Evolutionary conservation across 306 rosid species (phyloP).

Genomic region (Fagus sylvatica): DNA sequence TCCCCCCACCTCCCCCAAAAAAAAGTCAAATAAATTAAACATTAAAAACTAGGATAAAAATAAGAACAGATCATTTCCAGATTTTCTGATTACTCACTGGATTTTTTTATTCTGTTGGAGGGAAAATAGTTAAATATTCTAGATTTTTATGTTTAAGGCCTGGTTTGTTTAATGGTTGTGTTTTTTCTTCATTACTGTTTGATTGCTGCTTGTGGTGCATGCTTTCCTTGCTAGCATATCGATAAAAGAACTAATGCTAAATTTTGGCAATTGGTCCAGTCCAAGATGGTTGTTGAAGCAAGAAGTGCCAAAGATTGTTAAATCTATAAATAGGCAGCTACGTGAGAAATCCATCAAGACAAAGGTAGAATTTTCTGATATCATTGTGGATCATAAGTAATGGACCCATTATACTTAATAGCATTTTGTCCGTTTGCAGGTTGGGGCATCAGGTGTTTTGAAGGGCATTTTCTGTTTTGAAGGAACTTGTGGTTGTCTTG

Average conservation of each 20-base stretch:
- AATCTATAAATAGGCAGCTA: slow-evolving; percentile 88
- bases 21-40: neutral
- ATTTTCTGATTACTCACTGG: neutral
- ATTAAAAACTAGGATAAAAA: neutral
- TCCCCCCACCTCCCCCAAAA: neutral
- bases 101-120: neutral
- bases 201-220: neutral
- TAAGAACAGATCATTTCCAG: neutral
- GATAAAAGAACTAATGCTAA: slow-evolving; percentile 29
- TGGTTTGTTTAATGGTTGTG: neutral
- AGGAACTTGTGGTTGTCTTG: slow-evolving; percentile 95
- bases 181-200: neutral
- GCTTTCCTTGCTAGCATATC: slow-evolving; percentile 14
- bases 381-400: slow-evolving; percentile 16
- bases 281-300: slow-evolving; percentile 98
- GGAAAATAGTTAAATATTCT: neutral
- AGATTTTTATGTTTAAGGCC: neutral
- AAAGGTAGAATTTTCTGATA: slow-evolving; percentile 55
- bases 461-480: slow-evolving; percentile 95
- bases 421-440: slow-evolving; percentile 52
- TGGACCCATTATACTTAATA: slow-evolving; percentile 22
- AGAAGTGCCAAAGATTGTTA: slow-evolving; percentile 88
- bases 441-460: no score
- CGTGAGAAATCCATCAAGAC: slow-evolving; percentile 99
- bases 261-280: slow-evolving; percentile 55